Evolutionary conservation across 1,139 yeast genomes (phyloP).

Genomic region (Scheffersomyces segobiensis): DNA sequence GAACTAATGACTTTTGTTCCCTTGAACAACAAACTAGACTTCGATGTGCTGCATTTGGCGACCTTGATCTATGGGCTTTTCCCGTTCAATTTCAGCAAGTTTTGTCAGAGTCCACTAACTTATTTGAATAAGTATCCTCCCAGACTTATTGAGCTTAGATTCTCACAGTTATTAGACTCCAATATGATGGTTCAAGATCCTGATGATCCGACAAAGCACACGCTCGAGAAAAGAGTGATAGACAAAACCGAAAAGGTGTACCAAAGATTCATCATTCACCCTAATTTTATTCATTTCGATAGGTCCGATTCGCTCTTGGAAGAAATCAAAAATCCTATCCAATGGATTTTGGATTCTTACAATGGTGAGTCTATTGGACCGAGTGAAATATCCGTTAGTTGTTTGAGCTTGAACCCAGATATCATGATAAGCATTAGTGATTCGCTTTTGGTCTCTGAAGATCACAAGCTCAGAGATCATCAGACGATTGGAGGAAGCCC

Average conservation of each 20-base stretch:
- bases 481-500: not conserved
- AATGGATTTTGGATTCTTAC: conserved; percentile 31
- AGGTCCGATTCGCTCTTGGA: conserved; percentile 25
- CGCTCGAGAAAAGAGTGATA: conserved; percentile 6
- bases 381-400: conserved; percentile 36
- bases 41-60: conserved; percentile 25
- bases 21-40: conserved; percentile 11
- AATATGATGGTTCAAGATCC: conserved; percentile 6
- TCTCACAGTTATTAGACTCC: not conserved
- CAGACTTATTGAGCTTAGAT: conserved; percentile 10
- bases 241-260: conserved; percentile 12
- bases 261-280: conserved; percentile 45
- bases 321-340: conserved; percentile 43
- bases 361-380: conserved; percentile 21
- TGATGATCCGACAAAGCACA: not conserved
- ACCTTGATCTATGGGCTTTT: conserved; percentile 62
- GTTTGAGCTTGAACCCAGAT: conserved; percentile 32
- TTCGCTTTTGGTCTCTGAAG: not conserved
- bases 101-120: conserved; percentile 40
- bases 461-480: not conserved
- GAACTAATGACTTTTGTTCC: not conserved
- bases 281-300: conserved; percentile 38
- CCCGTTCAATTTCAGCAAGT: conserved; percentile 52
- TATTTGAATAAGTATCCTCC: conserved; percentile 15
- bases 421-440: conserved; percentile 6